Evolutionary conservation across 2,329 filamentous ascomycete species (phyloP), one percentile per base, ranked within the genome.

Genomic region (Colletotrichum tofieldiae): DNA sequence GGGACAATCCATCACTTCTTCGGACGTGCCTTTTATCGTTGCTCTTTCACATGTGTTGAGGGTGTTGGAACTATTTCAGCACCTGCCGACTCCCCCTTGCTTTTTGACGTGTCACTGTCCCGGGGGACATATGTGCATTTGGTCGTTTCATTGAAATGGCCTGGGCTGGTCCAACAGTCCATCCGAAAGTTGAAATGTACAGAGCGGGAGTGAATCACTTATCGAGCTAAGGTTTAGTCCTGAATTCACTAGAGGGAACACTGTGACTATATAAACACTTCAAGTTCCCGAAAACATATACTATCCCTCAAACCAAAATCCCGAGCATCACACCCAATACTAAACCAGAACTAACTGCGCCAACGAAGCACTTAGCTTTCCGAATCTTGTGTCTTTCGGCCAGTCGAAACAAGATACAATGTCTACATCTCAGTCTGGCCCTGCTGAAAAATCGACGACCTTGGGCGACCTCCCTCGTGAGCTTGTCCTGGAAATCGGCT

Each of bases 1-100:
- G 59, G 70, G 70, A 70, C 70, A 69, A 72, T 70, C 39, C 54
- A 72, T 59, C 59, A 54, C 45, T 35, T 70, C 45, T 43, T 72
- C 32, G 11, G 49, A 52, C 26, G 65, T 55, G 61, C 23, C 29
- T 41, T 41, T 41, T 9, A 32, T 32, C 35, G 9, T 45, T 11
- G 8, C 23, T 23, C 12, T 9, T 7, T 11, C n/a, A n/a, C n/a
- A 16, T 14, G 9, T 41, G 6, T 20, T 29, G 16, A 41, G 26
- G 14, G 14, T 5, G n/a, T 41, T 20, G 6, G 18, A 14, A 20
- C 12, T 23, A 12, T 58, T 12, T 4, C 16, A 41, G 35, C 14
- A 11, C 12, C n/a, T 39, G 35, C n/a, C 2, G n/a, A 26, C 7
- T 54, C 7, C 14, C n/a, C 14, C n/a, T 9, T 23, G 8, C 12